A percentile compares a stretch with the other conserved stretches of the same genome.
These are phyloP conservation scores for Mycena pura DNA, from an alignment of 768 basidiomycete species.

Conservation along the genomic window DNA sequence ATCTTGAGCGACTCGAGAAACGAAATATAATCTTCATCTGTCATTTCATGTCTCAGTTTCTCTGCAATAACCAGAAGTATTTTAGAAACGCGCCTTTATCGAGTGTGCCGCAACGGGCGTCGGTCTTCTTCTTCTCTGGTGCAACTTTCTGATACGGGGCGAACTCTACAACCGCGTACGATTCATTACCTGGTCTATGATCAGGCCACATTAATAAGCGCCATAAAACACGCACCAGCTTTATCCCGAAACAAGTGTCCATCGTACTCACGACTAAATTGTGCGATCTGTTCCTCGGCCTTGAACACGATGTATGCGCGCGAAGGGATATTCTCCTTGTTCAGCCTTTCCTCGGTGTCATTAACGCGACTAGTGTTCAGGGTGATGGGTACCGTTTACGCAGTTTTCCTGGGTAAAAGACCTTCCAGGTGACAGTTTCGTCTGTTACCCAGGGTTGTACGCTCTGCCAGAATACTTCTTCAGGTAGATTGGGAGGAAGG, in stretches of 20 bases:
- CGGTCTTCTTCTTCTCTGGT: constrained; percentile 73
- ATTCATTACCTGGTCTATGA: constrained; percentile 77
- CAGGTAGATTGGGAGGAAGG: constrained; percentile 91
- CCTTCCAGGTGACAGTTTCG: constrained; percentile 72
- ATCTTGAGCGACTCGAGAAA: constrained; percentile 79
- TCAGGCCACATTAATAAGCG: constrained; percentile 1
- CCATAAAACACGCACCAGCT: constrained; percentile 62
- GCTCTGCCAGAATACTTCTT: constrained; percentile 92
- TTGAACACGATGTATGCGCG: constrained; percentile 94
- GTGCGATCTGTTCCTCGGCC: constrained; percentile 69
- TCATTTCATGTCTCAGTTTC: not conserved
- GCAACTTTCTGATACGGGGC: constrained; percentile 92
- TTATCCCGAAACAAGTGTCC: constrained; percentile 94
- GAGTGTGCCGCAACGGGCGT: constrained; percentile 85
- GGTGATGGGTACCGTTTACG: constrained; percentile 62
- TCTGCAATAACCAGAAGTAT: not conserved
- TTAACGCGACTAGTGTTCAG: not conserved
- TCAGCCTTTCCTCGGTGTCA: constrained; percentile 53
- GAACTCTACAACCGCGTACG: constrained; percentile 89
- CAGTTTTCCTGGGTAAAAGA: constrained; percentile 71
- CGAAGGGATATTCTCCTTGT: constrained; percentile 85
- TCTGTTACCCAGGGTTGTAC: constrained; percentile 85
- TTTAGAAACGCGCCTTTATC: constrained; percentile 69
- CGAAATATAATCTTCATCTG: constrained; percentile 85
- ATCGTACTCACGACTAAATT: constrained; percentile 85